Conservation (phyloP, 2,329 filamentous ascomycete species). For the Hypoxylon sp. region DNA sequence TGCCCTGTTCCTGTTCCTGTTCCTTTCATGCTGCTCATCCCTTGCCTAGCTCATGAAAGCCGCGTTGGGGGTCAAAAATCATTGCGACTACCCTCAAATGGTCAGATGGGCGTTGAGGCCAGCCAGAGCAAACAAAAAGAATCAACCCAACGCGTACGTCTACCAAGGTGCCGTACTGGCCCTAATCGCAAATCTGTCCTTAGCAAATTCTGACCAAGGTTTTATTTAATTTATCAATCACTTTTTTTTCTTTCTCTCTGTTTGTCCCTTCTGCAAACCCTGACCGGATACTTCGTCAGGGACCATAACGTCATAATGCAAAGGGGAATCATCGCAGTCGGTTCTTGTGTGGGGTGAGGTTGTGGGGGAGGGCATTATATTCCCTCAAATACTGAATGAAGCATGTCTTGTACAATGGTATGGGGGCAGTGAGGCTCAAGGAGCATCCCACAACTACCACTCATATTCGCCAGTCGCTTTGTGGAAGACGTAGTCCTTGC, state of each 20-base stretch:
- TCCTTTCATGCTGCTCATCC: neutral
- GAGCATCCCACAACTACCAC: conserved; percentile 73
- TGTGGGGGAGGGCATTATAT: neutral
- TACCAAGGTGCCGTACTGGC: conserved; percentile 16
- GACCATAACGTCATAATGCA: neutral
- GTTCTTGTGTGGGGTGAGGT: neutral
- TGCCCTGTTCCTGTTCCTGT: neutral
- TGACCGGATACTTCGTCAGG: neutral
- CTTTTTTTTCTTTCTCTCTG: neutral
- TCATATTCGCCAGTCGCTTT: conserved; percentile 98
- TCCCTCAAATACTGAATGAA: conserved; percentile 19
- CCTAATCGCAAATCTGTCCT: conserved; percentile 11
- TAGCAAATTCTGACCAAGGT: neutral
- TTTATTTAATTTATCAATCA: conserved; percentile 23
- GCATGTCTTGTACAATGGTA: conserved; percentile 24
- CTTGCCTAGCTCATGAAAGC: neutral
- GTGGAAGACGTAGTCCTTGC: conserved; percentile 97
- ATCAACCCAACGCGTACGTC: conserved; percentile 23
- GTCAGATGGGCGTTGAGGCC: conserved; percentile 8
- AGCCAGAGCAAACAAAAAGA: neutral
- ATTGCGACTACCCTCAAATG: neutral
- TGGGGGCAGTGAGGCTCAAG: neutral
- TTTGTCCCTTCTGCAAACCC: conserved; percentile 2
- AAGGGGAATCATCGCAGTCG: conserved; percentile 8
- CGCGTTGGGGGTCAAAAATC: neutral